Evolutionary conservation across 2,329 filamentous ascomycete genomes (phyloP).

Genomic region (Myriosclerotinia duriaeana): DNA sequence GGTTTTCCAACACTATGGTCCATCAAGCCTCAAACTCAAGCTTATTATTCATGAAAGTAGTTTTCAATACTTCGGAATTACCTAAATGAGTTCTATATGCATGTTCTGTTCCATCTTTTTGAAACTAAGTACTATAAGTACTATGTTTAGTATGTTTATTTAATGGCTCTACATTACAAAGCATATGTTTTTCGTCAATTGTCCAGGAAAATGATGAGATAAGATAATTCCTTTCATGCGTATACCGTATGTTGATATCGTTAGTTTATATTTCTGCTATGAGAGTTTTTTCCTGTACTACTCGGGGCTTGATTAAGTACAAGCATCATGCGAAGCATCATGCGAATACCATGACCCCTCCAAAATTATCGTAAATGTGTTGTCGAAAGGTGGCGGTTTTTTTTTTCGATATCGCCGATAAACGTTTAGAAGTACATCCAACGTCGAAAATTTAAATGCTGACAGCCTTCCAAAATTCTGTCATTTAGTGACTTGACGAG

Average conservation of each 20-base stretch:
- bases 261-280: slow-evolving; percentile 8
- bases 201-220: slow-evolving; percentile 21
- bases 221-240: slow-evolving; percentile 18
- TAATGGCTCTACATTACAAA: slow-evolving; percentile 17
- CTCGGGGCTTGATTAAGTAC: slow-evolving; percentile 16
- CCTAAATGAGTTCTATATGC: slow-evolving; percentile 11
- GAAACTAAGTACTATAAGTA: slow-evolving; percentile 1
- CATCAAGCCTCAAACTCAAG: slow-evolving; percentile 12
- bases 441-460: slow-evolving; percentile 23
- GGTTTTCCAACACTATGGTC: slow-evolving; percentile 18
- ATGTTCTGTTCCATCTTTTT: slow-evolving; percentile 17
- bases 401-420: slow-evolving; percentile 11
- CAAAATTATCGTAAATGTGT: slow-evolving; percentile 24
- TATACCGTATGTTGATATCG: slow-evolving; percentile 1
- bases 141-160: slow-evolving; percentile 12
- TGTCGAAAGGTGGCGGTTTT: slow-evolving; percentile 21
- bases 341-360: slow-evolving; percentile 20
- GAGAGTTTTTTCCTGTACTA: slow-evolving; percentile 8
- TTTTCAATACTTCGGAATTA: slow-evolving; percentile 24
- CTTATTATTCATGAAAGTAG: slow-evolving; percentile 12
- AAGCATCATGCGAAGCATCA: slow-evolving; percentile 24
- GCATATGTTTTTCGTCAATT: slow-evolving; percentile 14
- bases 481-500: slow-evolving; percentile 17
- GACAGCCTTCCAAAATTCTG: slow-evolving; percentile 20
- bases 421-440: slow-evolving; percentile 14